phyloP scores from a whole-genome alignment of 2,329 filamentous ascomycete species.

The Neofusicoccum parvum region DNA sequence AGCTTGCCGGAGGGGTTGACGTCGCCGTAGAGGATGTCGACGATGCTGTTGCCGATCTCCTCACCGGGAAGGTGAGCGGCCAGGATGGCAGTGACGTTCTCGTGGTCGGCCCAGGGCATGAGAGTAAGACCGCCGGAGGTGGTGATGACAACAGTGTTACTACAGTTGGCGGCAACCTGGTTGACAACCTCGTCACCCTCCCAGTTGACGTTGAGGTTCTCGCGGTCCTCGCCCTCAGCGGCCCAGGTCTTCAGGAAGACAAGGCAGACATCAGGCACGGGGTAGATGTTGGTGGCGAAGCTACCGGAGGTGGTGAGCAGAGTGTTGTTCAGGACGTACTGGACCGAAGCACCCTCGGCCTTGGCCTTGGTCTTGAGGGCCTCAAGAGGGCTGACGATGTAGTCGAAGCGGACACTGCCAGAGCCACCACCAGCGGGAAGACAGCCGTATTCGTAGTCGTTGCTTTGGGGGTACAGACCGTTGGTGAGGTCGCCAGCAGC shows the following conservation, averaged over 20 bases:
- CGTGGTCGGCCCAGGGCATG: slow-evolving; percentile 44
- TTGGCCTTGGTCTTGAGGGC: slow-evolving; percentile 39
- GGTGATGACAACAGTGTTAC: slow-evolving; percentile 55
- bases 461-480: slow-evolving; percentile 44
- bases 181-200: slow-evolving; percentile 30
- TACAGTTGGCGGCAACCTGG: slow-evolving; percentile 48
- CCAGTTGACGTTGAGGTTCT: slow-evolving; percentile 44
- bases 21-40: slow-evolving; percentile 77
- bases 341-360: slow-evolving; percentile 3
- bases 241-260: slow-evolving; percentile 62
- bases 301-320: slow-evolving; percentile 1
- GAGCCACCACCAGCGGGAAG: slow-evolving; percentile 45
- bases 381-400: slow-evolving; percentile 44
- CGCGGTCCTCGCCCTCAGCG: slow-evolving; percentile 48
- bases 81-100: slow-evolving; percentile 36
- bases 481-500: slow-evolving; percentile 51
- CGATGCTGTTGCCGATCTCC: slow-evolving; percentile 80
- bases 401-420: slow-evolving; percentile 42
- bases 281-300: slow-evolving; percentile 27
- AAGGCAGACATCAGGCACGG: slow-evolving; percentile 51
- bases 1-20: slow-evolving; percentile 77
- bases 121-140: slow-evolving; percentile 48
- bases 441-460: slow-evolving; percentile 45
- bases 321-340: slow-evolving; percentile 22
- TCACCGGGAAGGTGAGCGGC: slow-evolving; percentile 34